Base-by-base conservation (phyloP, 352 stramenopile species). In the Pythium rhizo-oryzae region DNA sequence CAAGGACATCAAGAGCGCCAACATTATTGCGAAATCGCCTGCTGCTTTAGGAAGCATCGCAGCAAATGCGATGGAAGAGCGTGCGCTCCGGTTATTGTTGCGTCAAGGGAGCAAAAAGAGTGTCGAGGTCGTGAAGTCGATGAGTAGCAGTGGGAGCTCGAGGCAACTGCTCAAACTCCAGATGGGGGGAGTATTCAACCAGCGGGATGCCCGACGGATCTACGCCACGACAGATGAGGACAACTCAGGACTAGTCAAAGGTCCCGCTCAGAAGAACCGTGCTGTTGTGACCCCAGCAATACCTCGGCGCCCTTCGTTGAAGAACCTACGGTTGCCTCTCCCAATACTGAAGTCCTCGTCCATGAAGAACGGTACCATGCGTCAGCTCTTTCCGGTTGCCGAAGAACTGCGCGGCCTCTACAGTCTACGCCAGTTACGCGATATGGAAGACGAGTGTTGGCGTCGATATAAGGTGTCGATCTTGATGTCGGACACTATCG, bases 391-490 rank as follows among this genome's bases (percentile, higher is more conserved):
- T 39, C 83, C 83, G 0, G 75, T 87, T 23, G 79, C 75, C 50
- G 58, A 56, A 9, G 82, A 75, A 46, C 79, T 86, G 69, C 81
- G 81, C 15, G 80, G 80, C 35, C 79, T 82, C 51, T 88, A 89
- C 56, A 67, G 63, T 11, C 60, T 80, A 11, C 74, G 77, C 0
- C 76, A 90, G 41, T 59, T 90, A 0, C 62, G 41, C 2, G 78
- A 87, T 52, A 90, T 91, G 80, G 83, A 90, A 61, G 78, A 89
- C 2, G 83, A 91, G 56, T 91, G 83, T 49, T 91, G 83, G 83
- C 83, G 81, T 16, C 70, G 83, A 33, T 90, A 91, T 69, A 89
- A 89, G 39, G 78, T 88, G 2, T 88, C 83, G 8, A 70, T 91
- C 50, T 71, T 89, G 25, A 82, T 90, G 74, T 77, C 78, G 0